A percentile compares a stretch with the other conserved stretches of the same genome.
phyloP scores from a whole-genome alignment of 2,329 filamentous ascomycete species.

The Aspergillus candidus region DNA sequence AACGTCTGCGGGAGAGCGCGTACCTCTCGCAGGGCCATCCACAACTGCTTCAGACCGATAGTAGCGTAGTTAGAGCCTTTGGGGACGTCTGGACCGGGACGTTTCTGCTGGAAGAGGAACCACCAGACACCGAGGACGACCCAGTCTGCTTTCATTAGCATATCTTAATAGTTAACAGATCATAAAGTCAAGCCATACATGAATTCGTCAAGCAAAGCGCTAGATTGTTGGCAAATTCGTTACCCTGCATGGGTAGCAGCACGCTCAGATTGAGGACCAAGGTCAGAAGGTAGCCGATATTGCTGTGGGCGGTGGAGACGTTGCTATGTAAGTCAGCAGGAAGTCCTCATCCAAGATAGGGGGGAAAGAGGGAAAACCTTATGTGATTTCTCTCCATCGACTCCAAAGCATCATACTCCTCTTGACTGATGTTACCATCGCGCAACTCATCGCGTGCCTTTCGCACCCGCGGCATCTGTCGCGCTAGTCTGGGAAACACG shows the following conservation, averaged over 20 bases:
- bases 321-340: slow-evolving; percentile 22
- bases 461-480: slow-evolving; percentile 38
- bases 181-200: slow-evolving; percentile 21
- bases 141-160: slow-evolving; percentile 28
- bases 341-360: not conserved
- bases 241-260: slow-evolving; percentile 32
- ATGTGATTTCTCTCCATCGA: slow-evolving; percentile 40
- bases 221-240: slow-evolving; percentile 35
- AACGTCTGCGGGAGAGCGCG: slow-evolving; percentile 37
- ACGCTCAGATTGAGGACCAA: slow-evolving; percentile 37
- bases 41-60: slow-evolving; percentile 40
- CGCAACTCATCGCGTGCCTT: slow-evolving; percentile 36
- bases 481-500: slow-evolving; percentile 35
- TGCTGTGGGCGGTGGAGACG: slow-evolving; percentile 40
- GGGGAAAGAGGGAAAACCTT: slow-evolving; percentile 16
- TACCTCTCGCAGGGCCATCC: slow-evolving; percentile 34
- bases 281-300: slow-evolving; percentile 38
- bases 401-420: slow-evolving; percentile 38
- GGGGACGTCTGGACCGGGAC: slow-evolving; percentile 35
- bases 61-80: slow-evolving; percentile 36
- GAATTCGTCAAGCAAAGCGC: slow-evolving; percentile 39
- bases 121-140: slow-evolving; percentile 39
- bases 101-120: slow-evolving; percentile 39
- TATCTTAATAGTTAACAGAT: not conserved
- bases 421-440: slow-evolving; percentile 33